These are phyloP conservation scores for Hsuehochloa calcarea DNA, from an alignment of 176 grass and related monocot genomes.

Conservation along the genomic window DNA sequence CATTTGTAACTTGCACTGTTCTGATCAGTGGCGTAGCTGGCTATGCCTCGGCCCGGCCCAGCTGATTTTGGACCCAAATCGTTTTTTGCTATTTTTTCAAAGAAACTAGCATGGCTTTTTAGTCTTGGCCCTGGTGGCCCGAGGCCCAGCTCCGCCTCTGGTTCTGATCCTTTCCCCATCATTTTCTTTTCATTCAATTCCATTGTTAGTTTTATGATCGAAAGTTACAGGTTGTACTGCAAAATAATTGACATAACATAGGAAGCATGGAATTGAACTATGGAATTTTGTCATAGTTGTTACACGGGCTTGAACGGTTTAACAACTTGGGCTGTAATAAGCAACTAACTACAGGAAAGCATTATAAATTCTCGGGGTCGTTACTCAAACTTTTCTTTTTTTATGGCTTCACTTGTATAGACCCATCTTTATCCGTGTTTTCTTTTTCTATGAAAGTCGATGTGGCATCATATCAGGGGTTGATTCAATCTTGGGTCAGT, in stretches of 20 bases:
- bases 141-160: no score
- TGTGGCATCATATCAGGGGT: neutral
- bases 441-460: neutral
- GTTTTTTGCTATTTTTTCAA: no score
- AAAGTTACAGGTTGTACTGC: neutral
- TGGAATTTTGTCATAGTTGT: neutral
- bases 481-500: neutral
- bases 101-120: no score
- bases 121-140: no score
- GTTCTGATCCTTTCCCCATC: no score
- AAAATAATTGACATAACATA: neutral
- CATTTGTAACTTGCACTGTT: neutral
- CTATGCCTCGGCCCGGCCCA: no score
- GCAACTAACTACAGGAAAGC: neutral
- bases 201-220: neutral
- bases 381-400: neutral
- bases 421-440: neutral
- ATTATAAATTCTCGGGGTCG: neutral
- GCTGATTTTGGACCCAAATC: no score
- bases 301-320: conserved; percentile 7
- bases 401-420: neutral
- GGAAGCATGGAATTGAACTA: conserved; percentile 8
- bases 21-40: no score
- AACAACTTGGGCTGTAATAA: conserved; percentile 10
- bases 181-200: neutral